Base-by-base conservation (phyloP, 306 rosid species). In the Urtica urens region DNA sequence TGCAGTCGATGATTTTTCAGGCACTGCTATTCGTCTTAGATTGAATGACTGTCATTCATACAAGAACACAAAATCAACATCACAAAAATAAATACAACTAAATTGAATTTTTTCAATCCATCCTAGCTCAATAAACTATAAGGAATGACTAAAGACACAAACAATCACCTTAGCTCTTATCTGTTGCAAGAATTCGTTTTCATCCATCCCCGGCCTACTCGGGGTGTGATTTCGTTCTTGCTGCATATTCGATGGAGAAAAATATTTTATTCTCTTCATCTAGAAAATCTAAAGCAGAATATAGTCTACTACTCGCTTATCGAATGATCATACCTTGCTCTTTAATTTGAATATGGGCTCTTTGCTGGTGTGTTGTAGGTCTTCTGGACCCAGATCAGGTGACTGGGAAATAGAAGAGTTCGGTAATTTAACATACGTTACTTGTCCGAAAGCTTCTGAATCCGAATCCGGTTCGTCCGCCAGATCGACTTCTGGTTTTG, bases 31-130 rank as follows among this genome's bases (percentile, higher is more conserved):
- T 20, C 68, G 94, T 70, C 94, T 67, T 47, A 90, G 80, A 76
- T 73, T 90, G 77, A 90, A 77, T 29, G 99, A 86, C 99, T 90
- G 84, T 38, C n/a, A n/a, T n/a, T n/a, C n/a, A n/a, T n/a, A n/a
- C n/a, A n/a, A n/a, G n/a, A n/a, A n/a, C n/a, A n/a, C n/a, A n/a
- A 26, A 14, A 11, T 29, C 33, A 29, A 46, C 19, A 20, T 42
- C 19, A 46, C 4, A 27, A 5, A 33, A 10, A 31, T 19, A 15
- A 14, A 46, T 25, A 24, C 8, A 1, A 46, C 5, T 12, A 17
- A 15, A 16, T 15, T 5, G 2, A 17, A 19, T 52, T 49, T 40
- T 13, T 7, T 31, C 7, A 31, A 31, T 31, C 37, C 7, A 31
- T 31, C 37, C 37, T 13, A 31, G 7, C 10, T 31, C 10, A 17